Base-by-base conservation (phyloP, 2,329 filamentous ascomycete genomes). In the Chaetomium strumarium region DNA sequence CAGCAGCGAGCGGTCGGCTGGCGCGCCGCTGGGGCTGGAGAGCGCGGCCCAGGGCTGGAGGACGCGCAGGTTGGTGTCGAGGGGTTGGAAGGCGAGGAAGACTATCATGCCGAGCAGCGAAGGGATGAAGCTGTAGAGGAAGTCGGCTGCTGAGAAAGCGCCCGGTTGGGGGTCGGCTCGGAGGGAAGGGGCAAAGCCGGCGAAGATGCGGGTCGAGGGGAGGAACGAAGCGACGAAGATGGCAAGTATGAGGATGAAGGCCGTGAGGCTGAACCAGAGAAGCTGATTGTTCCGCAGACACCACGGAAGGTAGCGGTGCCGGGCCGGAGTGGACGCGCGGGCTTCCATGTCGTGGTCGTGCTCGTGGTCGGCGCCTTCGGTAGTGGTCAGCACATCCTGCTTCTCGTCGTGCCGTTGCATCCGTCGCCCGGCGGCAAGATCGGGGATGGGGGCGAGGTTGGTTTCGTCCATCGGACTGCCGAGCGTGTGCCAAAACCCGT, bases 111-210 rank as follows among this genome's bases (percentile, higher is more conserved):
- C 88, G 29, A 90, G 65, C 0, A 86, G 60, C 2, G 84, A 80
- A 0, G 88, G 87, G 19, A 91, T 51, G 68, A 91, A 90, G 55
- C 80, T 83, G 73, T 90, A 96, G 46, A 96, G 72, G 70, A 96
- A 96, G 68, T 96, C 90, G 46, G 90, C 88, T 0, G 88, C 75
- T 1, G 89, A 95, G 68, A 95, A 96, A 16, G 86, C 88, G 24
- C 73, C 74, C 0, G 70, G 63, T 3, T 78, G 72, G 1, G 88
- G 81, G 2, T 75, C 72, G 0, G 85, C 82, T 10, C 75, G 71
- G 1, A 96, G 72, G 7, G 77, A 72, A 2, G 91, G 90, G 7
- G 77, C 67, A 67, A 95, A 96, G 9, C 90, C 91, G 8, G 75
- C 67, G 36, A 78, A 71, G 30, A 95, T 75, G 11, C 80, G 78